phyloP scores from a whole-genome alignment of 768 basidiomycete genomes.

The Trametes meyenii region DNA sequence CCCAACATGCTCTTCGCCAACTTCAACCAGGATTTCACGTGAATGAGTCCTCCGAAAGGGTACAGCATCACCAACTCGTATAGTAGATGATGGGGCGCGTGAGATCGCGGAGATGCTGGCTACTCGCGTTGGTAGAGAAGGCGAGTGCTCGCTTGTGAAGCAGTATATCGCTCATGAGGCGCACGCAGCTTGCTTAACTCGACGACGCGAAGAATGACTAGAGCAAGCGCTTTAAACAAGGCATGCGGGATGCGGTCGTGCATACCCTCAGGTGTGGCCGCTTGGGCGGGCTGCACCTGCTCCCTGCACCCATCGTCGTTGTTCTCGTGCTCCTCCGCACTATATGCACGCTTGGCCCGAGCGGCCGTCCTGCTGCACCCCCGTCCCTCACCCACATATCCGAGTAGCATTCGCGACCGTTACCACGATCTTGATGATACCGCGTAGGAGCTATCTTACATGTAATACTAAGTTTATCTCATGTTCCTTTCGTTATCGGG shows the following conservation, averaged over 20 bases:
- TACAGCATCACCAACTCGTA: constrained; percentile 91
- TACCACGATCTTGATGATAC: constrained; percentile 5
- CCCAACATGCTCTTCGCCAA: constrained; percentile 81
- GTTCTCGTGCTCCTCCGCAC: too few species aligned
- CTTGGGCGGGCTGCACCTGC: too few species aligned
- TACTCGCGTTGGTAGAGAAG: constrained; percentile 97
- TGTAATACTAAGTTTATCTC: constrained; percentile 13
- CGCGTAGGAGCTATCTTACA: constrained; percentile 15
- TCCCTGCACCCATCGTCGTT: too few species aligned
- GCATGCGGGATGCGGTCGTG: too few species aligned
- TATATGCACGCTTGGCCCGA: too few species aligned
- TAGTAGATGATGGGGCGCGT: constrained; percentile 84
- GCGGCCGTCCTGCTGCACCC: too few species aligned
- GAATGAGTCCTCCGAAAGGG: constrained; percentile 57
- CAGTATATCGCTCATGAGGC: constrained; percentile 58
- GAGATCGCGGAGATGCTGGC: constrained; percentile 97
- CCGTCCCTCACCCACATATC: too few species aligned
- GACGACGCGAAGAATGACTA: constrained; percentile 27
- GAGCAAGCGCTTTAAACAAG: neutral
- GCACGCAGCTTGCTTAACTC: constrained; percentile 30
- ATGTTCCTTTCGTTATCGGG: neutral
- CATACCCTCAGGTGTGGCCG: too few species aligned
- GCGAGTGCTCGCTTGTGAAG: constrained; percentile 93
- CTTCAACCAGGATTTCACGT: constrained; percentile 99
- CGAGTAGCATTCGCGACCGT: neutral